These are phyloP conservation scores for Phytophthora colocasiae DNA, from an alignment of 352 stramenopile genomes.

Conservation along the genomic window DNA sequence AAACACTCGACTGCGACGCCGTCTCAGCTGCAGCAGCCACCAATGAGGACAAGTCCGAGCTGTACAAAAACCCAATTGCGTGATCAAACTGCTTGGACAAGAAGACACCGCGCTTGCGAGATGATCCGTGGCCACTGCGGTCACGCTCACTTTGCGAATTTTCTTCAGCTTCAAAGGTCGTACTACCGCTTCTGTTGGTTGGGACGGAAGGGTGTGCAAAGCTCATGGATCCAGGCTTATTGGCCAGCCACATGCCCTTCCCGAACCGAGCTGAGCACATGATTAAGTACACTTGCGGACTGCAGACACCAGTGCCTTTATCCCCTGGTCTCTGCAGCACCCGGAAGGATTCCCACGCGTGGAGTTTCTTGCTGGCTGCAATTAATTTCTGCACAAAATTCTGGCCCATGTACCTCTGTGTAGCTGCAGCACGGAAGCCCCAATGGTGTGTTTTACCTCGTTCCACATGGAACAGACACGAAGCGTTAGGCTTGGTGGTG, in stretches of 20 bases:
- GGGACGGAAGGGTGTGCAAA: conserved; percentile 20
- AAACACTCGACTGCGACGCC: conserved; percentile 7
- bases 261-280: conserved; percentile 80
- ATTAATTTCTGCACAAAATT: conserved; percentile 76
- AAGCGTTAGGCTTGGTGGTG: conserved; percentile 60
- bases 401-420: conserved; percentile 76
- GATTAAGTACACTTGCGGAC: conserved; percentile 67
- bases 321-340: conserved; percentile 57
- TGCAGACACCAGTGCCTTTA: conserved; percentile 15
- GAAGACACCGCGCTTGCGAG: conserved; percentile 45
- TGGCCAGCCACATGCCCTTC: conserved; percentile 83
- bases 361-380: conserved; percentile 68
- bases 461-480: conserved; percentile 79
- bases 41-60: conserved; percentile 71
- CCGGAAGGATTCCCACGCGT: conserved; percentile 78
- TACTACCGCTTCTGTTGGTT: conserved; percentile 29
- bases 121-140: conserved; percentile 7
- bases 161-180: conserved; percentile 23
- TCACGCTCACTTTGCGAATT: conserved; percentile 24
- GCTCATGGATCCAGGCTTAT: conserved; percentile 37
- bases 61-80: conserved; percentile 70
- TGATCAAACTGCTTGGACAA: conserved; percentile 80
- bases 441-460: conserved; percentile 82
- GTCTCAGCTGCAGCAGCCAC: conserved; percentile 19
- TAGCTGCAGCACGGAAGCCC: conserved; percentile 72